Conservation (phyloP, 1,139 yeast genomes). For the Blastobotrys indianensis region DNA sequence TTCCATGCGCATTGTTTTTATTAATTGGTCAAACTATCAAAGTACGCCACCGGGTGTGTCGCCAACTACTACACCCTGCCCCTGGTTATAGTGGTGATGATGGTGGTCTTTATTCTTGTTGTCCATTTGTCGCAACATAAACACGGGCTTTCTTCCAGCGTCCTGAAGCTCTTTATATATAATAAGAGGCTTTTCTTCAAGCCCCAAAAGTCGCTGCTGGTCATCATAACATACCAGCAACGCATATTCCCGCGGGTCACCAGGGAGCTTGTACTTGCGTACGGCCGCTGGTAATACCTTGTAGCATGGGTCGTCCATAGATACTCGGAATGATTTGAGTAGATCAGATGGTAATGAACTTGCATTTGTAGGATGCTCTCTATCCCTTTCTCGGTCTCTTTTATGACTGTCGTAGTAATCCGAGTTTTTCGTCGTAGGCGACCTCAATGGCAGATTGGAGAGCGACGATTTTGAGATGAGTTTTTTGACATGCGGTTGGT, state of each 20-base stretch:
- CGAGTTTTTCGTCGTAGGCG: conserved; percentile 1
- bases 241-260: conserved; percentile 86
- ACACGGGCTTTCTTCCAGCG: conserved; percentile 83
- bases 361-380: background rate
- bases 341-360: conserved; percentile 46
- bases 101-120: conserved; percentile 25
- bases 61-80: conserved; percentile 27
- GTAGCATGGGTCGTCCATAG: conserved; percentile 88
- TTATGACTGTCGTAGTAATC: too few relatives aligned
- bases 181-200: conserved; percentile 83
- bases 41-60: conserved; percentile 26
- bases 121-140: conserved; percentile 84
- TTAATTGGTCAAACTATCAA: background rate
- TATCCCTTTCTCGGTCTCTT: background rate
- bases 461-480: too few relatives aligned
- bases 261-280: conserved; percentile 74
- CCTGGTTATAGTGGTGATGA: conserved; percentile 8
- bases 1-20: too few relatives aligned
- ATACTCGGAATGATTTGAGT: conserved; percentile 76
- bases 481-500: too few relatives aligned
- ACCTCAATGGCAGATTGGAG: background rate
- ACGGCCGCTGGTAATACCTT: conserved; percentile 85
- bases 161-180: conserved; percentile 87
- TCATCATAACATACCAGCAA: conserved; percentile 88
- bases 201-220: conserved; percentile 74